Evolutionary conservation across 495 filamentous ascomycete species (phyloP).

Genomic region (Articulospora tetracladia): DNA sequence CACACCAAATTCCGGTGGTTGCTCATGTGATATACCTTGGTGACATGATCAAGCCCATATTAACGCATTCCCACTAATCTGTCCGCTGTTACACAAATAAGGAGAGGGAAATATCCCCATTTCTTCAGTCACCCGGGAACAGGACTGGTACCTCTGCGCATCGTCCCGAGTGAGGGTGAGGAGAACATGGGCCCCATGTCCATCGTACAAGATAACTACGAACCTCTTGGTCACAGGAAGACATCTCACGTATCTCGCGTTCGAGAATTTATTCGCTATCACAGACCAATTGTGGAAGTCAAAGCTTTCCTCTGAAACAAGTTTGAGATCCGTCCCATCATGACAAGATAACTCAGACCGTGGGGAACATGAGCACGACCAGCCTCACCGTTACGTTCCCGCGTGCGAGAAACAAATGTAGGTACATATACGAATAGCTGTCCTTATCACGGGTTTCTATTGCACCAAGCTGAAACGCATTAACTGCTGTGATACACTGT

Average conservation of each 20-base stretch:
- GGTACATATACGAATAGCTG: background rate
- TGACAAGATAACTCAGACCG: background rate
- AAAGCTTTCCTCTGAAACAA: background rate
- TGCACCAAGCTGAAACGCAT: slow-evolving; percentile 3
- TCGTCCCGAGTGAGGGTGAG: background rate
- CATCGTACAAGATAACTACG: background rate
- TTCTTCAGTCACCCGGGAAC: background rate
- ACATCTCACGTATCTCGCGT: background rate
- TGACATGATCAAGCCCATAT: no score
- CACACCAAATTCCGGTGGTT: no score
- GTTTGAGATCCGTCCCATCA: background rate
- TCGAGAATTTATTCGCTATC: background rate
- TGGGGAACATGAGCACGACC: no score
- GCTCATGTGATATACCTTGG: no score
- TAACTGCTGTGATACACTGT: background rate
- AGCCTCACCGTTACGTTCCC: background rate
- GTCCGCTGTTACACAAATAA: background rate
- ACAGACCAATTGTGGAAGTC: background rate
- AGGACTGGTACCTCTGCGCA: no score
- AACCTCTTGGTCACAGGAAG: background rate
- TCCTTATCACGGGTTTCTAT: background rate
- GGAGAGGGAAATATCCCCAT: background rate
- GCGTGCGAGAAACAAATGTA: no score
- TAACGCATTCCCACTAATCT: no score
- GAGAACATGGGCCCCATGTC: background rate